These are phyloP conservation scores for Eutrema salsugineum DNA, from an alignment of 441 rosid genomes.

Conservation along the genomic window DNA sequence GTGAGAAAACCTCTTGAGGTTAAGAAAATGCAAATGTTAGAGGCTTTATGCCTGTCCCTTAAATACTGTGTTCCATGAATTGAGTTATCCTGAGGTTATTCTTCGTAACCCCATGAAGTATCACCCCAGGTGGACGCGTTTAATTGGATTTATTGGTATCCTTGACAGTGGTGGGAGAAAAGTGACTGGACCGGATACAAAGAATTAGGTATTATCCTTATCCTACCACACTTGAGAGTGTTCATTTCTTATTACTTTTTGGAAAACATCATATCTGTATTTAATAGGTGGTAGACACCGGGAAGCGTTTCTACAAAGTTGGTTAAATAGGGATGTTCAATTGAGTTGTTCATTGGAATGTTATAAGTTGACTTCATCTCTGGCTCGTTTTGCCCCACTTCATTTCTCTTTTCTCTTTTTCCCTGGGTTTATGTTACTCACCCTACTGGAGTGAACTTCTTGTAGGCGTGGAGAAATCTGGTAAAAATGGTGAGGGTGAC, in stretches of 20 bases:
- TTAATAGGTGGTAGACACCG: neutral
- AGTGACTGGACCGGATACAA: constrained; percentile 99
- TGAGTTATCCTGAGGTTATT: constrained; percentile 32
- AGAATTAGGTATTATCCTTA: constrained; percentile 77
- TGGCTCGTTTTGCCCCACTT: neutral
- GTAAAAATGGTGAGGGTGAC: constrained; percentile 92
- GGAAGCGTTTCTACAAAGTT: neutral
- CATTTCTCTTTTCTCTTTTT: neutral
- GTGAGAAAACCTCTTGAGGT: neutral
- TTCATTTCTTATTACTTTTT: neutral
- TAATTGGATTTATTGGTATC: constrained; percentile 82
- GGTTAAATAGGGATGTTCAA: neutral
- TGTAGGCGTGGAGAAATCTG: constrained; percentile 96
- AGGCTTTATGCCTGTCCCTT: neutral
- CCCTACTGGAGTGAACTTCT: constrained; percentile 22
- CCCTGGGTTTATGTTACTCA: neutral
- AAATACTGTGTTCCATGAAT: neutral
- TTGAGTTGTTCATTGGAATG: neutral
- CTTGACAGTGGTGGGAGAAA: constrained; percentile 99
- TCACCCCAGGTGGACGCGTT: constrained; percentile 66
- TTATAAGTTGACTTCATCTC: neutral
- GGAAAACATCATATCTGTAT: neutral
- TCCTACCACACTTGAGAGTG: neutral
- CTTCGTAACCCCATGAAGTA: constrained; percentile 45
- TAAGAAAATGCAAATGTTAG: neutral